Evolutionary conservation across 2,329 filamentous ascomycete genomes (phyloP).

Genomic region (Trichoderma simmonsii): DNA sequence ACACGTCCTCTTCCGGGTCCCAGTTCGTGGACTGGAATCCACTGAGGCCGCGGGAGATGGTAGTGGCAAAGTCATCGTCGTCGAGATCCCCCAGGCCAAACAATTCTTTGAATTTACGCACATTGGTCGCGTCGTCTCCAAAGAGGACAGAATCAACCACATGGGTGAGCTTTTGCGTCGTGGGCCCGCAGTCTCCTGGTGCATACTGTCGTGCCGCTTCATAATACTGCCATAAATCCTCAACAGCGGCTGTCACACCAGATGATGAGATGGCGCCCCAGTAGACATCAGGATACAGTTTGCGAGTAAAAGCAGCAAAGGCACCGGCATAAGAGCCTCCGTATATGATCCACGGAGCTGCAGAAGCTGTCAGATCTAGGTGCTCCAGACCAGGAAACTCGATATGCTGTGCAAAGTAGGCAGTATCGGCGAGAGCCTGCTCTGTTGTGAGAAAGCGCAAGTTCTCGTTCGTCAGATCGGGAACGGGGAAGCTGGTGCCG

Average conservation of each 20-base stretch:
- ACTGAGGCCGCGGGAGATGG: constrained; percentile 40
- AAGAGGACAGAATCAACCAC: constrained; percentile 52
- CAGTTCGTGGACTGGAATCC: constrained; percentile 51
- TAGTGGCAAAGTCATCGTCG: constrained; percentile 47
- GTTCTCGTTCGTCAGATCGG: constrained; percentile 63
- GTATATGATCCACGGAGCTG: constrained; percentile 72
- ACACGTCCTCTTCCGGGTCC: constrained; percentile 46
- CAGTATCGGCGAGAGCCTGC: constrained; percentile 76
- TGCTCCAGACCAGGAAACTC: constrained; percentile 68
- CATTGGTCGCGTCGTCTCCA: constrained; percentile 40
- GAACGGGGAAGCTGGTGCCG: constrained; percentile 67
- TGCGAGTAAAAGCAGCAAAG: constrained; percentile 72
- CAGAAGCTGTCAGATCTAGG: constrained; percentile 61
- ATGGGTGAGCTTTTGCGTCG: constrained; percentile 56
- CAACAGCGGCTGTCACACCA: constrained; percentile 73
- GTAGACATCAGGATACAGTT: constrained; percentile 73
- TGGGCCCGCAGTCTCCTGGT: constrained; percentile 59
- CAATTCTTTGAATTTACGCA: constrained; percentile 42
- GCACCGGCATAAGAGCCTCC: constrained; percentile 82
- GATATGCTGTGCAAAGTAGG: constrained; percentile 74
- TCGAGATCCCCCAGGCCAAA: constrained; percentile 48
- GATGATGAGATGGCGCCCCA: constrained; percentile 78
- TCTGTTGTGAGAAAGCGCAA: constrained; percentile 81
- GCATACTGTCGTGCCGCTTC: constrained; percentile 50
- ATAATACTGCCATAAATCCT: constrained; percentile 68